Percentiles rank a stretch among this genome's conserved stretches.
Evolutionary conservation across 2,329 filamentous ascomycete species (phyloP).

Genomic region (Leptographium flavum): DNA sequence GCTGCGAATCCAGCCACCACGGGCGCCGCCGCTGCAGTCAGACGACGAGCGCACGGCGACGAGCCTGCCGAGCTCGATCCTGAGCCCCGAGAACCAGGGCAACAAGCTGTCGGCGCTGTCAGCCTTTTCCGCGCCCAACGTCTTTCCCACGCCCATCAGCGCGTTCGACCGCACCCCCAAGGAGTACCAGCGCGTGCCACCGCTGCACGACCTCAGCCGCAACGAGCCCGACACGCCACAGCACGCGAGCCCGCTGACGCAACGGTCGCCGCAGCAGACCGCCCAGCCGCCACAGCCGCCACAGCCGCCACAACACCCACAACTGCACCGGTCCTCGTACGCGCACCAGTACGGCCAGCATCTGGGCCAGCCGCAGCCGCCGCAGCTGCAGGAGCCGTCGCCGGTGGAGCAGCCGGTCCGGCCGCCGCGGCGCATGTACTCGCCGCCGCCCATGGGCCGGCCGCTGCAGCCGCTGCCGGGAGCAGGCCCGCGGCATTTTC

Average conservation of each 20-base stretch:
- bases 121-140: constrained; percentile 30
- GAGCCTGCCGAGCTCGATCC: constrained; percentile 42
- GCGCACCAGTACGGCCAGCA: neutral
- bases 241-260: constrained; percentile 35
- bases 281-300: constrained; percentile 9
- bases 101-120: constrained; percentile 46
- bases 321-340: constrained; percentile 9
- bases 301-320: constrained; percentile 4
- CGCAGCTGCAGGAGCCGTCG: constrained; percentile 1
- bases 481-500: no score
- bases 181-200: constrained; percentile 43
- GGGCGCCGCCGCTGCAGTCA: constrained; percentile 37
- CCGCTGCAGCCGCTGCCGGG: neutral
- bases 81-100: constrained; percentile 35
- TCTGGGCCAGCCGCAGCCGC: neutral
- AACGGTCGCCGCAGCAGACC: constrained; percentile 15
- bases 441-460: neutral
- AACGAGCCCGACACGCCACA: constrained; percentile 41
- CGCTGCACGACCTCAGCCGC: constrained; percentile 43
- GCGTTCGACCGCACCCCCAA: constrained; percentile 39
- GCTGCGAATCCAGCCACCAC: constrained; percentile 48
- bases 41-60: constrained; percentile 49
- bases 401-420: neutral
- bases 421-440: constrained; percentile 1
- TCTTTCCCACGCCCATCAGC: constrained; percentile 49